phyloP scores from a whole-genome alignment of 2,329 filamentous ascomycete genomes.

The Cephalotrichum gorgonifer region DNA sequence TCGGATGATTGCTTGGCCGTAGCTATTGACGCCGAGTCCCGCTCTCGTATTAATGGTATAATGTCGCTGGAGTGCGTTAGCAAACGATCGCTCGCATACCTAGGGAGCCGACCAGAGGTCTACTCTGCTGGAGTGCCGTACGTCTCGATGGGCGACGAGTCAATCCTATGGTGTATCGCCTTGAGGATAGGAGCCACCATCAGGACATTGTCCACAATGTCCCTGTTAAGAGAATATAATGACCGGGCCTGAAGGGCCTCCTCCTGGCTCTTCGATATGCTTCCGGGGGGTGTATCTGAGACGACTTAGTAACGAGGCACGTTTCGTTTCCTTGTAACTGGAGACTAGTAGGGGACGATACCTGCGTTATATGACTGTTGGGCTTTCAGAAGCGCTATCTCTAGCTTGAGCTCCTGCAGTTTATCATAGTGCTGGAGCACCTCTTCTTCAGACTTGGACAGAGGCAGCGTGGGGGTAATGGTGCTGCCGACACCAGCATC shows the following conservation, averaged over 20 bases:
- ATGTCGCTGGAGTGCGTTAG: slow-evolving; percentile 42
- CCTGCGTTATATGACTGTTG: slow-evolving; percentile 17
- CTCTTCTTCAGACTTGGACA: slow-evolving; percentile 57
- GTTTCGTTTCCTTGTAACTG: neutral
- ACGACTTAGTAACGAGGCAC: slow-evolving; percentile 1
- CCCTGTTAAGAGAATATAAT: slow-evolving; percentile 57
- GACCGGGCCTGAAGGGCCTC: slow-evolving; percentile 62
- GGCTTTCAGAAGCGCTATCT: slow-evolving; percentile 55
- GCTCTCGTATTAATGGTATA: slow-evolving; percentile 52
- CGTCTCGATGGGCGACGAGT: slow-evolving; percentile 58
- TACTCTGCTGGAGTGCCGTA: slow-evolving; percentile 25
- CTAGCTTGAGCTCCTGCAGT: slow-evolving; percentile 59
- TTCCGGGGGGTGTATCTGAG: slow-evolving; percentile 31
- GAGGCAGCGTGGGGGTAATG: slow-evolving; percentile 25
- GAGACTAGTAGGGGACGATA: neutral
- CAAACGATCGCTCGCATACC: neutral
- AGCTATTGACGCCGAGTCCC: slow-evolving; percentile 55
- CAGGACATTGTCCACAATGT: slow-evolving; percentile 57
- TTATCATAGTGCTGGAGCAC: slow-evolving; percentile 62
- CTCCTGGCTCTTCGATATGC: slow-evolving; percentile 47
- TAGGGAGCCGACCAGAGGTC: neutral
- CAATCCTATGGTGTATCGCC: slow-evolving; percentile 60
- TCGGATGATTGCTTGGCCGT: slow-evolving; percentile 49
- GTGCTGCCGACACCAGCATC: neutral
- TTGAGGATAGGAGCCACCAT: slow-evolving; percentile 67